Conservation (phyloP, 495 filamentous ascomycete species). For the Halenospora varia region DNA sequence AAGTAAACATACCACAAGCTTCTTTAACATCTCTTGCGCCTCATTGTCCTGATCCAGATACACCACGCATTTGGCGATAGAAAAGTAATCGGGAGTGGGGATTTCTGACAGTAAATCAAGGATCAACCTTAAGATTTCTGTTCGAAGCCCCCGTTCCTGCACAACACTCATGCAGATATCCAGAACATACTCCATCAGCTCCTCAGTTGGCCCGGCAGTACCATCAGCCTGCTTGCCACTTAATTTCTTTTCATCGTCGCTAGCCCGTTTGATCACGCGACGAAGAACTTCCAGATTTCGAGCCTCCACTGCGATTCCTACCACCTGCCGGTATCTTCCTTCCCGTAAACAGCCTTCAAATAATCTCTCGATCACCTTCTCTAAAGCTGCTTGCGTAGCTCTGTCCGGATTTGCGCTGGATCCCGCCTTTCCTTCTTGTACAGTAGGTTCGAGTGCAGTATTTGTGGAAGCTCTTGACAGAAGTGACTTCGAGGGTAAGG, state of each 20-base stretch:
- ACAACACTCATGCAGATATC: constrained; percentile 97
- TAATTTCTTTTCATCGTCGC: constrained; percentile 71
- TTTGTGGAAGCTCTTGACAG: constrained; percentile 62
- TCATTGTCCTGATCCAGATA: constrained; percentile 90
- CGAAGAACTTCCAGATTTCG: constrained; percentile 88
- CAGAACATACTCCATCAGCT: constrained; percentile 94
- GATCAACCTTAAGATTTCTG: constrained; percentile 78
- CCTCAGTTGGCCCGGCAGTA: constrained; percentile 63
- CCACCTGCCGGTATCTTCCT: constrained; percentile 92
- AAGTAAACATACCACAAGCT: constrained; percentile 53
- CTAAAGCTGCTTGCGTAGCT: constrained; percentile 63
- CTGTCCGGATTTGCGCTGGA: constrained; percentile 39
- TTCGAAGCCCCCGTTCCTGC: constrained; percentile 81
- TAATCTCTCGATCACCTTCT: constrained; percentile 77
- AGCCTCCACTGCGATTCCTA: constrained; percentile 96
- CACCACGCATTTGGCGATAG: constrained; percentile 96
- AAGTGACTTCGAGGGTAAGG: constrained; percentile 87
- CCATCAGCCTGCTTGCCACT: constrained; percentile 44
- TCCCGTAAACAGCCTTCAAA: constrained; percentile 88
- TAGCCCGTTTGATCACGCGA: constrained; percentile 75
- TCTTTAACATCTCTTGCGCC: constrained; percentile 80
- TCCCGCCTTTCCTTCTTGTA: constrained; percentile 48
- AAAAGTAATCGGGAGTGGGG: constrained; percentile 90
- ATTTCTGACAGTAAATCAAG: constrained; percentile 86
- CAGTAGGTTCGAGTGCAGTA: constrained; percentile 48